These are phyloP conservation scores for Citrullus amarus DNA, from an alignment of 306 rosid species.

Conservation along the genomic window DNA sequence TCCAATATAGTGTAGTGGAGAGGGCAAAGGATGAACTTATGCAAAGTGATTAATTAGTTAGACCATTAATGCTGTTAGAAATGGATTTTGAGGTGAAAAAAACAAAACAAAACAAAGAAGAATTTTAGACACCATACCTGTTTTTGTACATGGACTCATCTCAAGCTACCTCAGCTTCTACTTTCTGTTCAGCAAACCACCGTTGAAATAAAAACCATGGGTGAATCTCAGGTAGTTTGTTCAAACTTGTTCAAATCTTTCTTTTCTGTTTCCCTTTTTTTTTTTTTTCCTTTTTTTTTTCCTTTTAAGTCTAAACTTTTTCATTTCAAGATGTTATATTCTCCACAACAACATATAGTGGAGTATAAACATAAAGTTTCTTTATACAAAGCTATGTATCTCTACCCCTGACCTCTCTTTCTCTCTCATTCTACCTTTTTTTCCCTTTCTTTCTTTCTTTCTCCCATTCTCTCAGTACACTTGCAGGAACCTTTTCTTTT, in stretches of 20 bases:
- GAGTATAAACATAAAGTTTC: slow-evolving; percentile 71
- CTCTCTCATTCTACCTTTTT: background rate
- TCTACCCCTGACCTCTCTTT: background rate
- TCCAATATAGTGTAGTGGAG: background rate
- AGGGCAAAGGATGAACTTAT: background rate
- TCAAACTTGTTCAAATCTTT: background rate
- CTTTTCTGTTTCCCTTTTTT: no score
- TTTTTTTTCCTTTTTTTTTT: no score
- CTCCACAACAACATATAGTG: slow-evolving; percentile 29
- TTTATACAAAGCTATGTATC: slow-evolving; percentile 17
- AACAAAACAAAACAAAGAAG: background rate
- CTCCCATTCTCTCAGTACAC: background rate
- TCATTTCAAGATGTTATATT: slow-evolving; percentile 10
- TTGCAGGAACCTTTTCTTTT: background rate
- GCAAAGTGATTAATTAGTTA: background rate
- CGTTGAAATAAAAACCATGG: background rate
- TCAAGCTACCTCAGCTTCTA: background rate
- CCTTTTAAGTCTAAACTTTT: background rate
- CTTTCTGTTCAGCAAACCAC: background rate
- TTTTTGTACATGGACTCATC: background rate
- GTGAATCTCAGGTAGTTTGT: background rate
- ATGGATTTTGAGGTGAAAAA: background rate
- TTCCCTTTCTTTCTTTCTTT: background rate
- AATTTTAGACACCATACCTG: background rate
- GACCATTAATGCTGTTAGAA: background rate